Percentiles rank a stretch among this genome's conserved stretches.
Evolutionary conservation across 306 rosid genomes (phyloP).

Genomic region (Comarum palustre): DNA sequence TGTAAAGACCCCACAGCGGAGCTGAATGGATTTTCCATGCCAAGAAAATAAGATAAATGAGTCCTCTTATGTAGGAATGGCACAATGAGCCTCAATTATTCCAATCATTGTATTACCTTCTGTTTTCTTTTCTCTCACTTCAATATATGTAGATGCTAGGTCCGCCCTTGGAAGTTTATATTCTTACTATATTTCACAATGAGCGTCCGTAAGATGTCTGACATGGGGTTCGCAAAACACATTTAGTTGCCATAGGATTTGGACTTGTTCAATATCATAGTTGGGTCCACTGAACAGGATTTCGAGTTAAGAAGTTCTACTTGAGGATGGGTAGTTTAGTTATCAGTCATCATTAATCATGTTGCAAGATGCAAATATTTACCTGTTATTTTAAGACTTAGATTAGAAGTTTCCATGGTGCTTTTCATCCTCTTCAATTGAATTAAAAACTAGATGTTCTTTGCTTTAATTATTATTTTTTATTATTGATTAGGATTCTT

Average conservation of each 20-base stretch:
- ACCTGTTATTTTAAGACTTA: neutral
- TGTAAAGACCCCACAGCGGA: too few species aligned
- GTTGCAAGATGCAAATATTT: neutral
- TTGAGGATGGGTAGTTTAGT: neutral
- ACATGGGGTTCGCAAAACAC: neutral
- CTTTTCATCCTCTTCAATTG: neutral
- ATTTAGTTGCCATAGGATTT: neutral
- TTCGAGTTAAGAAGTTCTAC: neutral
- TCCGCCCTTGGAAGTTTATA: neutral
- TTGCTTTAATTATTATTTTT: neutral
- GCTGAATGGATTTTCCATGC: too few species aligned
- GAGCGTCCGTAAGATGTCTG: neutral
- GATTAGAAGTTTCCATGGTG: neutral
- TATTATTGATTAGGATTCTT: neutral
- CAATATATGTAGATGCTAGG: neutral
- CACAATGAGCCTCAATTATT: too few species aligned
- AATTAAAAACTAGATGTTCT: neutral
- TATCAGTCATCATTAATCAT: neutral
- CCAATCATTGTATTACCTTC: too few species aligned
- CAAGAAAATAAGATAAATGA: too few species aligned
- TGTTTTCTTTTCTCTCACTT: too few species aligned
- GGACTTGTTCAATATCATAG: neutral
- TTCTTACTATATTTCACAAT: neutral
- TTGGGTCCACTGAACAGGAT: neutral
- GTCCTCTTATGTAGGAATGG: too few species aligned